Base-by-base conservation (phyloP, 768 basidiomycete genomes). In the Amanita phalloides region DNA sequence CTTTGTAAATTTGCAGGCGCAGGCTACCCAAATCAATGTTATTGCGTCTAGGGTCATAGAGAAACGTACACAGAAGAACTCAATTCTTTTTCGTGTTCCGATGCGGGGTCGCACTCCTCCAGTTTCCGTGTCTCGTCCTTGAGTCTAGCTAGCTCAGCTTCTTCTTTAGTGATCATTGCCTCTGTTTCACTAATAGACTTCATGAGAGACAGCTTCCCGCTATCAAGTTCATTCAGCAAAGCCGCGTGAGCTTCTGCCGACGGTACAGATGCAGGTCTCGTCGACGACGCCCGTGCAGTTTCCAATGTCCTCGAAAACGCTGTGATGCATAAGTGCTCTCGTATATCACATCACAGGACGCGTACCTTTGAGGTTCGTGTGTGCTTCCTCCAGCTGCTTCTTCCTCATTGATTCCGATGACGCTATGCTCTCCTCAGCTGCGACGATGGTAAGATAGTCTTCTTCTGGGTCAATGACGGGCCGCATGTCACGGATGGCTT, bases 101-200 rank as follows among this genome's bases (percentile, higher is more conserved):
- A 64, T 6, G 86, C 82, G 20, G 86, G 83, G 63, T 90, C 87
- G 48, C 77, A 81, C 38, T 73, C 73, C 60, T 90, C 86, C 54
- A 87, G 62, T 38, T 62, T 65, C 30, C 74, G 72, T 0, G 75
- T 75, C 55, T 81, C 79, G 49, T 84, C 84, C 57, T 84, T 85
- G 53, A 90, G 68, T 4, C 72, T 69, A 6, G 84, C 71, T 0
- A 88, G 74, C 60, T 87, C 85, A 1, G 78, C 81, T 58, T 90
- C 85, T 58, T 79, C 82, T 58, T 75, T 78, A 5, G 79, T 79
- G 5, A 85, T 63, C 43, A 78, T 63, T 37, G 77, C 74, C 66
- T 90, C 86, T 1, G 75, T 72, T 56, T 89, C 86, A 47, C 82
- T 82, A 56, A 89, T 84, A 4, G 83, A 77, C 59, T 90, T 90